A percentile compares a stretch with the other conserved stretches of the same genome.
phyloP scores from a whole-genome alignment of 2,329 filamentous ascomycete species.

The Colletotrichum incanum region DNA sequence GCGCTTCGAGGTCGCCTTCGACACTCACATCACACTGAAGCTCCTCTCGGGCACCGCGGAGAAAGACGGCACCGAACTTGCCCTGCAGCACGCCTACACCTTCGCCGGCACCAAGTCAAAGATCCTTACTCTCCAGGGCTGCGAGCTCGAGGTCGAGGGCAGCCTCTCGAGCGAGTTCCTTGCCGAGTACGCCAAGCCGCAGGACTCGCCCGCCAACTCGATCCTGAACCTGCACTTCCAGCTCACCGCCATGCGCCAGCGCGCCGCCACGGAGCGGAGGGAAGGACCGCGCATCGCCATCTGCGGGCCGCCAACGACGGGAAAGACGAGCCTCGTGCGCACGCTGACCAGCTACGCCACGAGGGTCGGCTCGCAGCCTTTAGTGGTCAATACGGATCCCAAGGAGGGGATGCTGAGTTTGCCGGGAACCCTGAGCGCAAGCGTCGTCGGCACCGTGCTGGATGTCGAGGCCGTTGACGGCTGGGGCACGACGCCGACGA shows the following conservation, averaged over 20 bases:
- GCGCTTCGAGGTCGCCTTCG: constrained; percentile 80
- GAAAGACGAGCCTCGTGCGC: constrained; percentile 87
- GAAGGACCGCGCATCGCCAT: constrained; percentile 88
- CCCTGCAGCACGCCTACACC: constrained; percentile 82
- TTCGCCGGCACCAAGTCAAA: constrained; percentile 89
- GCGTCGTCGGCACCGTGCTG: constrained; percentile 89
- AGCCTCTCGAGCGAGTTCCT: constrained; percentile 67
- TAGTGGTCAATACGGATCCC: constrained; percentile 89
- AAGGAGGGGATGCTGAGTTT: constrained; percentile 84
- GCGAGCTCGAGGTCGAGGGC: constrained; percentile 83
- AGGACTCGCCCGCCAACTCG: constrained; percentile 85
- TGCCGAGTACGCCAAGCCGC: constrained; percentile 76
- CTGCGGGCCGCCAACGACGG: constrained; percentile 82
- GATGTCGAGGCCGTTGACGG: constrained; percentile 85
- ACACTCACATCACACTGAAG: constrained; percentile 65
- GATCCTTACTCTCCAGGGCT: constrained; percentile 94
- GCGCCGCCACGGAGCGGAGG: constrained; percentile 63
- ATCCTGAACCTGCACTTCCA: constrained; percentile 92
- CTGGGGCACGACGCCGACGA: constrained; percentile 92
- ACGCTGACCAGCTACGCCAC: constrained; percentile 86
- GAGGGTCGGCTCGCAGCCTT: constrained; percentile 79
- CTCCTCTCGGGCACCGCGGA: constrained; percentile 88
- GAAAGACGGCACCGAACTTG: constrained; percentile 95
- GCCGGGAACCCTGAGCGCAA: constrained; percentile 87
- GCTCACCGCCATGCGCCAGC: constrained; percentile 80